phyloP scores from a whole-genome alignment of 345 rosid genomes.

The Eucalyptus pumila region DNA sequence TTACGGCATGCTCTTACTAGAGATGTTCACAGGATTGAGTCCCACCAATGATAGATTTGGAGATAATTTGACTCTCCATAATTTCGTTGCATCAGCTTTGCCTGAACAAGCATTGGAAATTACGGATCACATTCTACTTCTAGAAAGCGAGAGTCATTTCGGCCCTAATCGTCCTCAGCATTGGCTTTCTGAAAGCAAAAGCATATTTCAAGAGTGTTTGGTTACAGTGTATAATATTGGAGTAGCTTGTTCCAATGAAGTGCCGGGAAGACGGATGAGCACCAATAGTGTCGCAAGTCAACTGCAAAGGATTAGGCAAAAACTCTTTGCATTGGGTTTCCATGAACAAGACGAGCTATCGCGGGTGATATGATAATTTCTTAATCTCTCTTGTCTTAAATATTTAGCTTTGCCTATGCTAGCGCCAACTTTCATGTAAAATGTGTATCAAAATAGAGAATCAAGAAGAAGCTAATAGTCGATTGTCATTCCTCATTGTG shows the following conservation, averaged over 20 bases:
- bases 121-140: neutral
- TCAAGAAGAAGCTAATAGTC: neutral
- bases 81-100: neutral
- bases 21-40: neutral
- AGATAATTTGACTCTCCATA: neutral
- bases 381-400: neutral
- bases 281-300: neutral
- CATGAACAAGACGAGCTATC: neutral
- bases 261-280: neutral
- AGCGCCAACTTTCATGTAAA: neutral
- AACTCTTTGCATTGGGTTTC: neutral
- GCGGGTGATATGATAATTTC: neutral
- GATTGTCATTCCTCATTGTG: neutral
- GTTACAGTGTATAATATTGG: neutral
- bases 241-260: neutral
- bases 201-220: neutral
- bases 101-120: neutral
- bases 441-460: neutral
- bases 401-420: neutral
- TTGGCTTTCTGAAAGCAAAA: neutral
- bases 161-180: rapidly evolving
- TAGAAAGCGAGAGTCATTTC: neutral
- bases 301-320: neutral
- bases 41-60: neutral
- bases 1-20: neutral